Base-by-base conservation (phyloP, 1,284 basidiomycete genomes). In the Farysia itapuensis region DNA sequence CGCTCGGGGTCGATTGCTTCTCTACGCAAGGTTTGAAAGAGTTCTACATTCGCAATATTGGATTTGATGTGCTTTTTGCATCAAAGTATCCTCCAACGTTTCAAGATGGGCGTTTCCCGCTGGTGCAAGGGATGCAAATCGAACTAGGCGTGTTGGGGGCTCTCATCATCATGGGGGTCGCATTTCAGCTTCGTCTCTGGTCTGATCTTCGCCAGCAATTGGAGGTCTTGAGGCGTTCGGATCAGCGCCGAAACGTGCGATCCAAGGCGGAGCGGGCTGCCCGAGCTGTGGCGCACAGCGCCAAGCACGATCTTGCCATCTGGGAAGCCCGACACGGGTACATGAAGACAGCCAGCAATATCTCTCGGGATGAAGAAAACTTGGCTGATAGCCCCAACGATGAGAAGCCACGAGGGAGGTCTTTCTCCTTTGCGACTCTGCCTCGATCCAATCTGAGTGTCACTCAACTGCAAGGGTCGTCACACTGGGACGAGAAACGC, bases 11-110 rank as follows among this genome's bases (percentile, higher is more conserved):
- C 39, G 93, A 97, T 78, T 96, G 93, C 78, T 96, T 85, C 37
- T 50, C 60, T 3, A 43, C 49, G 5, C 54, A 59, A 30, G 88
- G 88, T 19, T 82, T 95, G 47, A 96, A 96, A 80, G 93, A 95
- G 82, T 87, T 94, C 79, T 96, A 95, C 78, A 81, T 94, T 39
- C 94, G 88, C 85, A 96, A 95, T 72, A 80, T 97, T 34, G 93
- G 93, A 15, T 90, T 91, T 78, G 81, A 80, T 8, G 70, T 80
- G 3, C 78, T 95, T 25, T 95, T 94, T 78, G 41, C 24, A 28
- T 28, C 35, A 35, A 64, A 63, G 47, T 57, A 68, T 23, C 47
- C 48, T 2, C 47, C 51, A 16, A 63, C 53, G 14, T 70, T 70
- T 20, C 28, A 46, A 29, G 38, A 56, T 20, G 47, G 47, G 42